Conservation (phyloP, 257 asterid genomes). For the Haberlea rhodopensis region DNA sequence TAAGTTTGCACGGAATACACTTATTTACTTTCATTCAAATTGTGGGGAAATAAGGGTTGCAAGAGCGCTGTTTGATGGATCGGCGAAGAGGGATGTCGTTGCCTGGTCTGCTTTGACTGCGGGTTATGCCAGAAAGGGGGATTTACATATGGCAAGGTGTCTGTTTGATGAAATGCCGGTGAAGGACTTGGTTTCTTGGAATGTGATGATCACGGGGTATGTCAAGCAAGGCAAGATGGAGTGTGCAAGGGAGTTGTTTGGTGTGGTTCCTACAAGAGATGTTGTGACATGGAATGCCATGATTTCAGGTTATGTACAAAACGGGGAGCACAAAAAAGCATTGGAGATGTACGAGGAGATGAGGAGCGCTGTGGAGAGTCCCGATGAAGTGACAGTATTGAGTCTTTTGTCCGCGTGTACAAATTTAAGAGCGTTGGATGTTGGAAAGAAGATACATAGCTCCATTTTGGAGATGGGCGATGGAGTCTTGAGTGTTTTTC, state of each 20-base stretch:
- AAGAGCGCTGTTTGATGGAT: slow-evolving; percentile 41
- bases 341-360: slow-evolving; percentile 59
- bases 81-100: slow-evolving; percentile 55
- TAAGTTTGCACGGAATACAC: slow-evolving; percentile 55
- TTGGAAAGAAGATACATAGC: slow-evolving; percentile 57
- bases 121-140: slow-evolving; percentile 65
- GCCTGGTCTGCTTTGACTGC: slow-evolving; percentile 80
- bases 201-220: slow-evolving; percentile 74
- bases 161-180: slow-evolving; percentile 60
- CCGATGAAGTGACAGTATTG: slow-evolving; percentile 70
- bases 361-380: slow-evolving; percentile 42
- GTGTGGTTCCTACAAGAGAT: slow-evolving; percentile 47
- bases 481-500: slow-evolving; percentile 37
- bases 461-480: slow-evolving; percentile 42
- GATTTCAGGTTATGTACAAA: slow-evolving; percentile 63
- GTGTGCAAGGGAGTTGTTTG: slow-evolving; percentile 54
- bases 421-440: slow-evolving; percentile 56
- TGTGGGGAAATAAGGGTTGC: slow-evolving; percentile 58
- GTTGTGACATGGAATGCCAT: slow-evolving; percentile 73
- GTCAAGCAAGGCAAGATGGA: slow-evolving; percentile 65
- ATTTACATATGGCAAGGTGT: slow-evolving; percentile 44
- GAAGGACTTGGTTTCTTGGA: slow-evolving; percentile 77
- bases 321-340: slow-evolving; percentile 41
- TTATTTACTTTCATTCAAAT: slow-evolving; percentile 67
- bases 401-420: slow-evolving; percentile 73